Evolutionary conservation across 202 grass and related monocot genomes (phyloP).

Genomic region (Hordeum pubiflorum): DNA sequence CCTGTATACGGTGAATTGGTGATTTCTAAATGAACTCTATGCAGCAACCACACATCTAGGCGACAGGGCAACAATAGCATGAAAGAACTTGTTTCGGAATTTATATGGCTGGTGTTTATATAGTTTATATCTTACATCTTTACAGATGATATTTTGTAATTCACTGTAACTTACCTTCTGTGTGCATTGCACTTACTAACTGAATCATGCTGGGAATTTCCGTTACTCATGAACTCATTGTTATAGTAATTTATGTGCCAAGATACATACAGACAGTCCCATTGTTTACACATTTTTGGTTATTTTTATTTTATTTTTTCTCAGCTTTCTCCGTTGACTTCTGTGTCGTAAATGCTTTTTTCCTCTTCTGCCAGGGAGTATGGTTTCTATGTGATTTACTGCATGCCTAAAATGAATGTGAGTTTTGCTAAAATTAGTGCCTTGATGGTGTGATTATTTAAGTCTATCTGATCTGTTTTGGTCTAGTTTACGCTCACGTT

Average conservation of each 20-base stretch:
- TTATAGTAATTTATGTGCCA: not conserved
- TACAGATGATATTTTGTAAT: not conserved
- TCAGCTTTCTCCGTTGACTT: not conserved
- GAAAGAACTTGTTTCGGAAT: not conserved
- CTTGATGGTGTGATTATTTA: not conserved
- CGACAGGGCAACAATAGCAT: not conserved
- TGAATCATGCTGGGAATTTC: not conserved
- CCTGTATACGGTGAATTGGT: not conserved
- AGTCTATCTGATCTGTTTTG: not conserved
- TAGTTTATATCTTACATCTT: not conserved
- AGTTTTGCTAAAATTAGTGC: not conserved
- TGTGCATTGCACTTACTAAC: not conserved
- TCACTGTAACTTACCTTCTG: slow-evolving; percentile 8
- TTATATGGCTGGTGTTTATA: not conserved
- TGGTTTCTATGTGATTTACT: not conserved
- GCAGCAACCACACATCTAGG: not conserved
- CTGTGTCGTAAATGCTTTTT: not conserved
- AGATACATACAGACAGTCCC: not conserved
- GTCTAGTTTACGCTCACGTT: not conserved
- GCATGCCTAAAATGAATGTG: not conserved
- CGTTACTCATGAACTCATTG: not conserved
- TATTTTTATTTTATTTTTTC: not conserved
- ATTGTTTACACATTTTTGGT: not conserved
- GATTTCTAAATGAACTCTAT: slow-evolving; percentile 9
- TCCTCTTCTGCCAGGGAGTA: not conserved